phyloP scores from a whole-genome alignment of 768 basidiomycete species.

The Lepiota venenata region DNA sequence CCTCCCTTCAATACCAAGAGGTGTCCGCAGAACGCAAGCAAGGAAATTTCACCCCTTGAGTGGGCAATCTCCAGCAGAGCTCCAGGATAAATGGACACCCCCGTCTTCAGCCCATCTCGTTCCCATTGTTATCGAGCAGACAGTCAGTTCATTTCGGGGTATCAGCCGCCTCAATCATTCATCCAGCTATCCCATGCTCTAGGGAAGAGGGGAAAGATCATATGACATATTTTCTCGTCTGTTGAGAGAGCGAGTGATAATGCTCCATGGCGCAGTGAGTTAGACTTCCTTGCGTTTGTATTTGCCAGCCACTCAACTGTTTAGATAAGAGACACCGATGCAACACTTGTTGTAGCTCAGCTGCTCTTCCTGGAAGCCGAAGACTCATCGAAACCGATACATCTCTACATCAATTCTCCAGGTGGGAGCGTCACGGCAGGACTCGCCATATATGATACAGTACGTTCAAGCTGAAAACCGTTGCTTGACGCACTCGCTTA shows the following conservation, averaged over 20 bases:
- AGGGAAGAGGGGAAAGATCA: conserved; percentile 85
- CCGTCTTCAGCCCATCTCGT: conserved; percentile 64
- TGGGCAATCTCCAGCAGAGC: conserved; percentile 31
- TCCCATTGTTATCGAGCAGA: conserved; percentile 92
- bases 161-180: not conserved
- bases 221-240: conserved; percentile 97
- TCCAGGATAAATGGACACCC: conserved; percentile 31
- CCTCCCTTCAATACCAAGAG: conserved; percentile 14
- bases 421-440: conserved; percentile 96
- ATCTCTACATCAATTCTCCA: conserved; percentile 95
- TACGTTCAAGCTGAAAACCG: conserved; percentile 32
- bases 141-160: conserved; percentile 38
- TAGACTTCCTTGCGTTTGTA: not conserved
- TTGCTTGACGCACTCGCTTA: conserved; percentile 7
- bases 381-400: conserved; percentile 91
- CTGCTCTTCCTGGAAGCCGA: conserved; percentile 95
- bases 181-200: not conserved
- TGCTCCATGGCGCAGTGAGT: conserved; percentile 89
- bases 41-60: conserved; percentile 57
- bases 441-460: conserved; percentile 96
- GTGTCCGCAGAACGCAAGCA: conserved; percentile 6
- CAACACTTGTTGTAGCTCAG: conserved; percentile 87
- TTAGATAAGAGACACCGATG: conserved; percentile 88
- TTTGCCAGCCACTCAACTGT: conserved; percentile 9
- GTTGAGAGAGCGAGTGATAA: conserved; percentile 90